Conservation (phyloP, 164 flowering plant genomes). For the Echeveria elegans region DNA sequence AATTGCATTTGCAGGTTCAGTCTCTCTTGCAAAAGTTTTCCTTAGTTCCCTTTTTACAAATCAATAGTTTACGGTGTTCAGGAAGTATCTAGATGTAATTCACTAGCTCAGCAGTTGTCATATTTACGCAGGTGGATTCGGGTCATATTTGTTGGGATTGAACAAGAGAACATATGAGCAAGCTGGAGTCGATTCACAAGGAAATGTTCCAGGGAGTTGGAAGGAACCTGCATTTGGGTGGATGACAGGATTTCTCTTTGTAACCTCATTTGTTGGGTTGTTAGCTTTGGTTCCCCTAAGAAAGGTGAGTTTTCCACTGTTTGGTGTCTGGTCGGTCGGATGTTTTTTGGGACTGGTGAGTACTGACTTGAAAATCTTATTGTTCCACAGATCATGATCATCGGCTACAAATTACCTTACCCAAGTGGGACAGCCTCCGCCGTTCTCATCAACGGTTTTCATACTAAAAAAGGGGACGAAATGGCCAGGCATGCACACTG, state of each 20-base stretch:
- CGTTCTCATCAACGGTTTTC: constrained; percentile 7
- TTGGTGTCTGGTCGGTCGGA: not conserved
- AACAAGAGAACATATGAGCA: constrained; percentile 8
- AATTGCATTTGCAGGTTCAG: constrained; percentile 50
- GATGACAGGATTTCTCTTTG: constrained; percentile 9
- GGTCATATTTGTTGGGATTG: constrained; percentile 10
- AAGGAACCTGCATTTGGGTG: constrained; percentile 9
- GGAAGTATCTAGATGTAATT: not conserved
- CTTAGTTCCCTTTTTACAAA: not conserved
- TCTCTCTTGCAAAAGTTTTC: not conserved
- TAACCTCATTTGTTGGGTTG: not conserved
- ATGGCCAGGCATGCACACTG: not conserved
- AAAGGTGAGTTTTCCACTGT: not conserved
- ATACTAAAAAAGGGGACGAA: not conserved
- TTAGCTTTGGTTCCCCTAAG: not conserved
- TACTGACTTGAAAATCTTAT: not conserved
- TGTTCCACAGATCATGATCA: constrained; percentile 5
- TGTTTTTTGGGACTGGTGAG: not conserved
- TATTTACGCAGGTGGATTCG: constrained; percentile 9
- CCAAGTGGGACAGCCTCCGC: constrained; percentile 9
- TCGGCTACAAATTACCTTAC: constrained; percentile 8
- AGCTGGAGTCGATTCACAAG: constrained; percentile 1
- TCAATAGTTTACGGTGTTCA: not conserved
- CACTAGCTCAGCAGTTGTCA: not conserved
- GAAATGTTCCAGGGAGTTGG: constrained; percentile 3